phyloP scores from a whole-genome alignment of 2,329 filamentous ascomycete genomes.

The Colletotrichum sp. region DNA sequence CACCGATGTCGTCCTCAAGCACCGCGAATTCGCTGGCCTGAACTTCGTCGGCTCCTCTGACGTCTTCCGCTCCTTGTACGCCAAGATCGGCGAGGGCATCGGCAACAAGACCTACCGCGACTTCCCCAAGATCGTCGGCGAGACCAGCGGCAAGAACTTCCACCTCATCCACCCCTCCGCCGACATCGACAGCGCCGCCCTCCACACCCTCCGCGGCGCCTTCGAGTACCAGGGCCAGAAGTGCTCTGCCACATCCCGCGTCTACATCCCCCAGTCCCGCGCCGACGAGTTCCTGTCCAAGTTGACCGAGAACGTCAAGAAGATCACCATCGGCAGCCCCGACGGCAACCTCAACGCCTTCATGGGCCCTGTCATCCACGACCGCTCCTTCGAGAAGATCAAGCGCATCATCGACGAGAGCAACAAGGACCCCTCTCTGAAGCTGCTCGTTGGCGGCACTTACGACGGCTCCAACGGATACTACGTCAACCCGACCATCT shows the following conservation, averaged over 20 bases:
- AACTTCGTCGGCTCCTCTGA: conserved; percentile 42
- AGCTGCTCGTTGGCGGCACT: conserved; percentile 48
- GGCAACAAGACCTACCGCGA: conserved; percentile 35
- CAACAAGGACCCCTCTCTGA: conserved; percentile 45
- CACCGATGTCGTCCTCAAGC: conserved; percentile 35
- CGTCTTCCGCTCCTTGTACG: conserved; percentile 39
- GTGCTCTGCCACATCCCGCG: conserved; percentile 54
- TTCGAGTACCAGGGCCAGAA: conserved; percentile 60
- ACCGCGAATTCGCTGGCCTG: conserved; percentile 41
- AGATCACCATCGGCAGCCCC: conserved; percentile 33
- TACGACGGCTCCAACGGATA: conserved; percentile 52
- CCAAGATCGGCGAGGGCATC: conserved; percentile 29
- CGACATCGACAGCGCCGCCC: conserved; percentile 49
- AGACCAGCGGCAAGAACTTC: conserved; percentile 61
- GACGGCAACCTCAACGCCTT: conserved; percentile 42
- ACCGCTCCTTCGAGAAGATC: conserved; percentile 50
- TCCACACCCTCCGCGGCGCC: conserved; percentile 51
- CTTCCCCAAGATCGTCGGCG: conserved; percentile 52
- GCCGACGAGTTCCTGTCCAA: conserved; percentile 33
- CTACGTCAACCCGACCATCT: conserved; percentile 51
- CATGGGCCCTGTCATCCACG: conserved; percentile 55
- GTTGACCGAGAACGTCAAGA: conserved; percentile 28
- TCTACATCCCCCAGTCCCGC: conserved; percentile 59
- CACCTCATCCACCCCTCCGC: conserved; percentile 52
- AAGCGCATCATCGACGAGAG: conserved; percentile 48